These are phyloP conservation scores for Xanthoconium separans DNA, from an alignment of 1,284 basidiomycete genomes.

Conservation along the genomic window DNA sequence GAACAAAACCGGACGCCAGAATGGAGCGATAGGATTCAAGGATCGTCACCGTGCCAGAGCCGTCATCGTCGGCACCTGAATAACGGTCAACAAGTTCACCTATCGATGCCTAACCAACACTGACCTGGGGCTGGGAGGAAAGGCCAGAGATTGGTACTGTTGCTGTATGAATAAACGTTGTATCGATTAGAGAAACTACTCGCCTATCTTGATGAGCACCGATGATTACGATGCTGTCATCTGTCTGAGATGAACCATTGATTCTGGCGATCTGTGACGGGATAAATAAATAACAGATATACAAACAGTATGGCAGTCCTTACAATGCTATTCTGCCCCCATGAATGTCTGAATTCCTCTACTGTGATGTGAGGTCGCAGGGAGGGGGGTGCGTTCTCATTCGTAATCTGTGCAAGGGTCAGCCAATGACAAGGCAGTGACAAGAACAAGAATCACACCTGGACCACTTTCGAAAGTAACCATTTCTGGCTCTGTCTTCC, in stretches of 20 bases:
- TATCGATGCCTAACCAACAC: slow-evolving; percentile 14
- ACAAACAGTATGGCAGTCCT: slow-evolving; percentile 22
- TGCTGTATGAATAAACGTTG: slow-evolving; percentile 10
- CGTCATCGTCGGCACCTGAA: slow-evolving; percentile 83
- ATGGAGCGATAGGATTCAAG: slow-evolving; percentile 88
- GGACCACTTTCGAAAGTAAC: slow-evolving; percentile 71
- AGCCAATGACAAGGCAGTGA: neutral
- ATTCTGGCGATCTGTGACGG: slow-evolving; percentile 63
- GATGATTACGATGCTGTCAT: slow-evolving; percentile 64
- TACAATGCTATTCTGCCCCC: slow-evolving; percentile 92
- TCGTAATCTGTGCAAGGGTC: slow-evolving; percentile 56
- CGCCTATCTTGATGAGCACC: slow-evolving; percentile 91
- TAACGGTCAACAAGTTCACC: slow-evolving; percentile 1
- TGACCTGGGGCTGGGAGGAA: slow-evolving; percentile 86
- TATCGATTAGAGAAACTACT: slow-evolving; percentile 15
- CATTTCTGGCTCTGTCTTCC: slow-evolving; percentile 83
- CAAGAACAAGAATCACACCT: slow-evolving; percentile 45
- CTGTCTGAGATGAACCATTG: slow-evolving; percentile 60
- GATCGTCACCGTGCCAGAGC: slow-evolving; percentile 90
- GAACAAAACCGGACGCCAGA: slow-evolving; percentile 75
- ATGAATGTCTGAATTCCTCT: slow-evolving; percentile 82
- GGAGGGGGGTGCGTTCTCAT: slow-evolving; percentile 53
- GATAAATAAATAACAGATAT: neutral
- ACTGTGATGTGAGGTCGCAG: slow-evolving; percentile 63
- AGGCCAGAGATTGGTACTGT: slow-evolving; percentile 82